A percentile compares a stretch with the other conserved stretches of the same genome.
These are phyloP conservation scores for Herpetomonas tarakana DNA, from an alignment of 208 protist genomes.

Conservation along the genomic window DNA sequence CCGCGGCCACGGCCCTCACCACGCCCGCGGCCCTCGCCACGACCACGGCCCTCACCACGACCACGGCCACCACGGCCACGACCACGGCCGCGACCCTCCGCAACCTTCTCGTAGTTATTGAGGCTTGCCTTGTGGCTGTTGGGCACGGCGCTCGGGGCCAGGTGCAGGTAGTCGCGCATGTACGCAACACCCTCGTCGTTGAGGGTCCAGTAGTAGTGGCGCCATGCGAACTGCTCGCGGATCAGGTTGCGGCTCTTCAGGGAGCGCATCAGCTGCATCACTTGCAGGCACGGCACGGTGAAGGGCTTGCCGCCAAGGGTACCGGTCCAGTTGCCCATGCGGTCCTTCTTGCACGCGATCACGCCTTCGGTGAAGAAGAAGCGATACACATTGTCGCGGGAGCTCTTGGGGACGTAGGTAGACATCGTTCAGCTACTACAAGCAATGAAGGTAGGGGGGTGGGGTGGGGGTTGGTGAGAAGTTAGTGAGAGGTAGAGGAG, in stretches of 20 bases:
- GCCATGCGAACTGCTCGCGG: slow-evolving; percentile 93
- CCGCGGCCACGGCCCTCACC: slow-evolving; percentile 38
- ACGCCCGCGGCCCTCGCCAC: slow-evolving; percentile 37
- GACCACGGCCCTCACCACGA: slow-evolving; percentile 43
- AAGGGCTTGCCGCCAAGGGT: slow-evolving; percentile 77
- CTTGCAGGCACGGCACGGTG: slow-evolving; percentile 72
- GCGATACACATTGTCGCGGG: slow-evolving; percentile 88
- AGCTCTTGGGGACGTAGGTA: slow-evolving; percentile 79
- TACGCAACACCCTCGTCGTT: slow-evolving; percentile 92
- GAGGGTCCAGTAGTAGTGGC: slow-evolving; percentile 95
- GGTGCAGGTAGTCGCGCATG: slow-evolving; percentile 91
- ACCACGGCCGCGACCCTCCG: slow-evolving; percentile 37
- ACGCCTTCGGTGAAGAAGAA: slow-evolving; percentile 92
- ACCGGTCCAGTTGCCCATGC: slow-evolving; percentile 81
- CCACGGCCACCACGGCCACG: slow-evolving; percentile 32
- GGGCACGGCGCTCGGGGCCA: slow-evolving; percentile 84
- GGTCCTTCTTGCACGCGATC: slow-evolving; percentile 91
- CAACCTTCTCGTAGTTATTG: slow-evolving; percentile 48
- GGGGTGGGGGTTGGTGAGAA: neutral
- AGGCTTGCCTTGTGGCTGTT: slow-evolving; percentile 87
- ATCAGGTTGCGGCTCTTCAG: slow-evolving; percentile 90
- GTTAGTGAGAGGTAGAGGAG: slow-evolving; percentile 7
- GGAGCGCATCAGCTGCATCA: slow-evolving; percentile 90
- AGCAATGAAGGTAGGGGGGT: neutral
- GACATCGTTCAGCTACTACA: slow-evolving; percentile 53